Conservation (phyloP, 768 basidiomycete species). For the Termitomyces sp. region DNA sequence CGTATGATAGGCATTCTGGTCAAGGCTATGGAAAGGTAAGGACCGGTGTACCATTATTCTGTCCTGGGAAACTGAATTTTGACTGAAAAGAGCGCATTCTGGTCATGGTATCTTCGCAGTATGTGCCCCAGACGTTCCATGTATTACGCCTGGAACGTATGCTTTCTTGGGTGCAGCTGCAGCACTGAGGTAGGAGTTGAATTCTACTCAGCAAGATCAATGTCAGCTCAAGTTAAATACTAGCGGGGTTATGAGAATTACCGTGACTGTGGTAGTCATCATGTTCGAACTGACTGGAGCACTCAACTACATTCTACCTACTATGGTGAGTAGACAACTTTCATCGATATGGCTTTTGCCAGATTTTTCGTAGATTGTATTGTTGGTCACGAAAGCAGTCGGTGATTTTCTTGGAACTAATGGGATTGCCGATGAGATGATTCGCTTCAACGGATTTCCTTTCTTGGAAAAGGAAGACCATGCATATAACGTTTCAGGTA, state of each 20-base stretch:
- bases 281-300: constrained; percentile 99
- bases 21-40: constrained; percentile 83
- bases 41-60: constrained; percentile 1
- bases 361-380: constrained; percentile 65
- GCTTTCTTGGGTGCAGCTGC: constrained; percentile 97
- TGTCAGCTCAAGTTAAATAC: neutral
- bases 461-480: constrained; percentile 96
- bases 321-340: constrained; percentile 64
- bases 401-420: constrained; percentile 90
- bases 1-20: constrained; percentile 96
- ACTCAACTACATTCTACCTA: constrained; percentile 92
- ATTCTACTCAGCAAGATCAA: no score
- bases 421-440: constrained; percentile 97
- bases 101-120: constrained; percentile 83
- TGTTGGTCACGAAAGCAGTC: constrained; percentile 95
- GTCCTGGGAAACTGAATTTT: neutral
- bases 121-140: constrained; percentile 89
- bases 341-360: constrained; percentile 2
- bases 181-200: constrained; percentile 63
- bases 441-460: constrained; percentile 95
- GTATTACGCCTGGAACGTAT: constrained; percentile 98
- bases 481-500: constrained; percentile 87
- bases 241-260: constrained; percentile 95
- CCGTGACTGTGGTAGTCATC: constrained; percentile 96
- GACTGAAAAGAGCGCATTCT: constrained; percentile 63